Percentiles rank a stretch among this genome's conserved stretches.
Evolutionary conservation across 2,329 filamentous ascomycete genomes (phyloP).

Genomic region (Cadophora luteo-olivacea): DNA sequence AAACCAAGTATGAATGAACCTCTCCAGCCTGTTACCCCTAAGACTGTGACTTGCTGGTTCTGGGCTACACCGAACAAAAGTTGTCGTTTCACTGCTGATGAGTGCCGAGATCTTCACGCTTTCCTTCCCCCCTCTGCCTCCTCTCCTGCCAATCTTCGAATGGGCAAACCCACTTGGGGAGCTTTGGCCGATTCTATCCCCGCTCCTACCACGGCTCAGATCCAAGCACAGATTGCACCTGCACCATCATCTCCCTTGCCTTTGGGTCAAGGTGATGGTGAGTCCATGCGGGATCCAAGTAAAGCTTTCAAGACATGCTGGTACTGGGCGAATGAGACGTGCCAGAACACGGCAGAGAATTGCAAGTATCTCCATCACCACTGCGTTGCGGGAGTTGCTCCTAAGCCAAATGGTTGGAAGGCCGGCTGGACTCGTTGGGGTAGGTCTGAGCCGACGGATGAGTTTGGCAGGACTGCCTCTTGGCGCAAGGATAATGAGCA

Average conservation of each 20-base stretch:
- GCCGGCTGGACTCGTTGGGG: neutral
- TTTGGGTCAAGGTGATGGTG: neutral
- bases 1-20: constrained; percentile 25
- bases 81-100: constrained; percentile 39
- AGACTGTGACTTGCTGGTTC: constrained; percentile 37
- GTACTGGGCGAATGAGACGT: constrained; percentile 32
- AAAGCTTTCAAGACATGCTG: constrained; percentile 29
- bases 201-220: constrained; percentile 16
- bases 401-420: constrained; percentile 16
- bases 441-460: neutral
- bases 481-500: neutral
- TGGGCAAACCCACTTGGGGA: constrained; percentile 38
- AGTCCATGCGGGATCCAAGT: neutral
- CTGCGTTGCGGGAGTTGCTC: constrained; percentile 22
- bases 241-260: neutral
- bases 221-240: neutral
- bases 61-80: constrained; percentile 24
- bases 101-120: constrained; percentile 40
- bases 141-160: constrained; percentile 30
- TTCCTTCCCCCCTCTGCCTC: constrained; percentile 6
- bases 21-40: constrained; percentile 28
- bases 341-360: constrained; percentile 16
- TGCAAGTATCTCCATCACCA: constrained; percentile 36
- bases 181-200: constrained; percentile 29
- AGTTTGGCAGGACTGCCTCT: constrained; percentile 13